These are phyloP conservation scores for Nemania sp. DNA, from an alignment of 2,329 filamentous ascomycete genomes.

Conservation along the genomic window DNA sequence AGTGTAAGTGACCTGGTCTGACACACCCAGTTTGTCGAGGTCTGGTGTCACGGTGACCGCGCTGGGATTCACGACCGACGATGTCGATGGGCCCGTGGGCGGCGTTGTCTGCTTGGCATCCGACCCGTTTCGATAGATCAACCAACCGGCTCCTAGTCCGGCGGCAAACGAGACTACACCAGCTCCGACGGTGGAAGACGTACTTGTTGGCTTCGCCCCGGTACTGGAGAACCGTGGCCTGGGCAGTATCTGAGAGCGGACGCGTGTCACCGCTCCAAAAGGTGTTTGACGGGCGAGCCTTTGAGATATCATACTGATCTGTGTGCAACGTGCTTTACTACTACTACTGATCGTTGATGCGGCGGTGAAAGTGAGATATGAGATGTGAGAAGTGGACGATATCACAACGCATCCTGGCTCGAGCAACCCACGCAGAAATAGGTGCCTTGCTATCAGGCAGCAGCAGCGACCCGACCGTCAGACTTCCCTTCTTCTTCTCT, in stretches of 20 bases:
- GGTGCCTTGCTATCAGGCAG: too few species aligned
- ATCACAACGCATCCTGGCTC: too few species aligned
- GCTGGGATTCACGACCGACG: neutral
- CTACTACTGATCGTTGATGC: too few species aligned
- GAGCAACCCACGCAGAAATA: too few species aligned
- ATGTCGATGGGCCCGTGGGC: constrained; percentile 5
- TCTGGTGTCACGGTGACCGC: constrained; percentile 27
- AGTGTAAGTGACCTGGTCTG: constrained; percentile 31
- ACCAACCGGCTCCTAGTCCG: constrained; percentile 25
- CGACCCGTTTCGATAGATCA: constrained; percentile 13
- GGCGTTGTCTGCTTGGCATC: constrained; percentile 6
- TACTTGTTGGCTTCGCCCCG: constrained; percentile 14
- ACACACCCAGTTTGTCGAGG: constrained; percentile 33
- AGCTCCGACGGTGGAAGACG: constrained; percentile 12
- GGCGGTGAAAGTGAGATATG: constrained; percentile 6
- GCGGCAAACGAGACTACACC: constrained; percentile 26
- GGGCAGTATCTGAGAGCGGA: constrained; percentile 12
- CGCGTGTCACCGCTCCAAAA: constrained; percentile 23
- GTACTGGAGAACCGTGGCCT: constrained; percentile 32
- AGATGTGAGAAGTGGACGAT: too few species aligned
- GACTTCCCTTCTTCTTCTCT: too few species aligned
- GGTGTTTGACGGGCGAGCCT: constrained; percentile 28
- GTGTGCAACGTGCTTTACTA: too few species aligned
- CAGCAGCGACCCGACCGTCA: too few species aligned
- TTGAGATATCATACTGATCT: constrained; percentile 26